Evolutionary conservation across 192 early-diverging fungal species (phyloP).

Genomic region (Phycomyces nitens): DNA sequence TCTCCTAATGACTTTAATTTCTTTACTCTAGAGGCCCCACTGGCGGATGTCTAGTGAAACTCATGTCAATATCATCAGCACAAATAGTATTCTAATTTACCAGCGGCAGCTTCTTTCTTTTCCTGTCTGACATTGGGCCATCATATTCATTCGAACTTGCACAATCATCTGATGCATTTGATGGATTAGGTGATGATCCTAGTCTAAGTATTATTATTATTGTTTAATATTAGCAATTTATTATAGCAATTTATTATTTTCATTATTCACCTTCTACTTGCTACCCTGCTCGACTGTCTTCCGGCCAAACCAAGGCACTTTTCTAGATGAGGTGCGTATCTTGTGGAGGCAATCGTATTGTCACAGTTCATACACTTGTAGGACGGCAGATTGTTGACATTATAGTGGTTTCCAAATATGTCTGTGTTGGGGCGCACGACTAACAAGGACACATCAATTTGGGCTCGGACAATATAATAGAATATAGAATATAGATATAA

Average conservation of each 20-base stretch:
- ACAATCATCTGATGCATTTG: not conserved
- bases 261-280: conserved; percentile 41
- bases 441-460: no score
- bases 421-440: conserved; percentile 52
- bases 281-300: conserved; percentile 53
- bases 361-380: conserved; percentile 83
- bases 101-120: not conserved
- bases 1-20: conserved; percentile 19
- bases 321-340: conserved; percentile 90
- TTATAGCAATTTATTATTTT: not conserved
- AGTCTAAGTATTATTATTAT: not conserved
- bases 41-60: not conserved
- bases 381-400: conserved; percentile 50
- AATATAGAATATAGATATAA: no score
- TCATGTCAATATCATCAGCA: not conserved
- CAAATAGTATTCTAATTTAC: not conserved
- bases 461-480: no score
- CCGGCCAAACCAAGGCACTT: conserved; percentile 87
- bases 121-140: not conserved
- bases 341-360: conserved; percentile 68
- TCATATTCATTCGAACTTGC: not conserved
- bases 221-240: not conserved
- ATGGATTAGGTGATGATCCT: not conserved
- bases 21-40: conserved; percentile 14
- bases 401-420: conserved; percentile 63